Percentiles rank a stretch among this genome's conserved stretches.
These are phyloP conservation scores for Rhododendron williamsianum DNA, from an alignment of 148 eudicot species.

Conservation along the genomic window DNA sequence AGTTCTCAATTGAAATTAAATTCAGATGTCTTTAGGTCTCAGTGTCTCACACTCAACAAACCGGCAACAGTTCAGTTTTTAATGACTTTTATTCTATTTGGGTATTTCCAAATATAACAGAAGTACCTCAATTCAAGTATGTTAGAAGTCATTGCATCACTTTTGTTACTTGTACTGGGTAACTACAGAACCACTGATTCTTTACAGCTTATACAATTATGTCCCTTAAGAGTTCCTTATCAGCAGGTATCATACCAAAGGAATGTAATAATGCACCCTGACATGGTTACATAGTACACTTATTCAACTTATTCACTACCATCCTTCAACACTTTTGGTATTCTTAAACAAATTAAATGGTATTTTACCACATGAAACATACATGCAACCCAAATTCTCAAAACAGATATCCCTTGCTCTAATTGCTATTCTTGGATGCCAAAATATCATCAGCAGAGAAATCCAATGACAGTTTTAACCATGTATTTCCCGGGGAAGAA, in stretches of 20 bases:
- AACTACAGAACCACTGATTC: not conserved
- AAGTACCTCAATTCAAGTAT: not conserved
- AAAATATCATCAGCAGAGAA: not conserved
- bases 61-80: not conserved
- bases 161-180: not conserved
- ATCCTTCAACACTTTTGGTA: not conserved
- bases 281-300: not conserved
- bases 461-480: not conserved
- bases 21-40: not conserved
- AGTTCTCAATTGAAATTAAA: not conserved
- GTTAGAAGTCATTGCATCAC: not conserved
- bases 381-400: not conserved
- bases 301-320: not conserved
- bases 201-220: not conserved
- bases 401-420: not conserved
- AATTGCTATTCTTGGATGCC: not conserved
- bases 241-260: not conserved
- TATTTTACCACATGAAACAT: not conserved
- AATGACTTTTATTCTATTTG: no score
- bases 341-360: not conserved
- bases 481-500: not conserved
- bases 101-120: not conserved
- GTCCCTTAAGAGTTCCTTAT: constrained; percentile 1
- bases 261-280: not conserved
- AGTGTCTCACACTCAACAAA: not conserved